Conservation (phyloP, 805 yeast species). For the Metschnikowia drakensbergensis region DNA sequence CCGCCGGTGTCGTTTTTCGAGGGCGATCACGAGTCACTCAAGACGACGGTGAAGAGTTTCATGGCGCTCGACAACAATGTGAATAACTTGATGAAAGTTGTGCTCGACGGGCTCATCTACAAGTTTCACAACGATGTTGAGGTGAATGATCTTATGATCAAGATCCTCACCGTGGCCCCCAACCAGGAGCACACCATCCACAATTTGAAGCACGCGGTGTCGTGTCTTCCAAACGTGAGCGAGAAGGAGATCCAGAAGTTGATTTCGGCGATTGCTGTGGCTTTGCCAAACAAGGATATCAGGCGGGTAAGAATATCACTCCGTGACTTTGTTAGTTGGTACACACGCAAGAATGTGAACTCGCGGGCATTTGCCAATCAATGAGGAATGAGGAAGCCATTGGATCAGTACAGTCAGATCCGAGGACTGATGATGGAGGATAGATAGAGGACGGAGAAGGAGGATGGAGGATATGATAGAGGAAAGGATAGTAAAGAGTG, state of each 20-base stretch:
- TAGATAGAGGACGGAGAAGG: no score
- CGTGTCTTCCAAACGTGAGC: conserved; percentile 61
- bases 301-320: conserved; percentile 69
- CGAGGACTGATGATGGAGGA: background rate
- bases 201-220: conserved; percentile 63
- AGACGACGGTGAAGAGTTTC: conserved; percentile 49
- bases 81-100: conserved; percentile 46
- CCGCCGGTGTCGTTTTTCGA: conserved; percentile 74
- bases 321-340: conserved; percentile 80
- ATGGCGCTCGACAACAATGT: conserved; percentile 49
- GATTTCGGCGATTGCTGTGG: conserved; percentile 50
- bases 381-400: background rate
- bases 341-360: conserved; percentile 66
- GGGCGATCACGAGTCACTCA: conserved; percentile 40
- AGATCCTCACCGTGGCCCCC: conserved; percentile 52
- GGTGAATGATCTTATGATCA: conserved; percentile 68
- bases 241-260: conserved; percentile 66
- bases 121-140: conserved; percentile 72
- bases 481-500: no score
- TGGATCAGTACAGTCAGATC: background rate
- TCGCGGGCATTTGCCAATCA: conserved; percentile 9
- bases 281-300: conserved; percentile 64
- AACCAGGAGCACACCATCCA: conserved; percentile 39
- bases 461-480: background rate
- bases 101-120: conserved; percentile 65